A percentile compares a stretch with the other conserved stretches of the same genome.
Conservation (phyloP, 345 rosid genomes). For the Salix viminalis region DNA sequence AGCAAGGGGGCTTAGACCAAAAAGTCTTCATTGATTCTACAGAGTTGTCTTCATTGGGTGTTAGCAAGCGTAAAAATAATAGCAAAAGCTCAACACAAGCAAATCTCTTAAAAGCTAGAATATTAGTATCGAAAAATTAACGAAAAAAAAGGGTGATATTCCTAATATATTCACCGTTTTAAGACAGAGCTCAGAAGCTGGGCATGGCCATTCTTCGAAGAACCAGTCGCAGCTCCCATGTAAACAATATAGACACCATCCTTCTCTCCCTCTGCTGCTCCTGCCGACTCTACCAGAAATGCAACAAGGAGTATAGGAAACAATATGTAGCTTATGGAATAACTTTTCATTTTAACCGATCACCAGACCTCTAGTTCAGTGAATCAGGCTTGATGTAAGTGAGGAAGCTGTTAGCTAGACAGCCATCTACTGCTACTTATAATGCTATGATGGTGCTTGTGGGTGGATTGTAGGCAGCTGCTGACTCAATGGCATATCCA, state of each 20-base stretch:
- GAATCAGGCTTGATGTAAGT: neutral
- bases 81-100: neutral
- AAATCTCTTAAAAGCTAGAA: neutral
- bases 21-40: too few species aligned
- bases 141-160: neutral
- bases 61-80: too few species aligned
- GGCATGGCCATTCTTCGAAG: constrained; percentile 30
- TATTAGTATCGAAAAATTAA: too few species aligned
- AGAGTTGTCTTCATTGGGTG: too few species aligned
- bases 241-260: constrained; percentile 64
- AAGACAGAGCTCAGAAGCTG: constrained; percentile 50
- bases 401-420: neutral
- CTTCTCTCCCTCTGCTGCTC: constrained; percentile 16
- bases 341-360: constrained; percentile 34
- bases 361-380: neutral
- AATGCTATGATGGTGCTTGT: neutral
- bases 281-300: constrained; percentile 3
- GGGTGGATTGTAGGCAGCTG: neutral
- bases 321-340: constrained; percentile 4
- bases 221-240: constrained; percentile 63
- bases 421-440: neutral
- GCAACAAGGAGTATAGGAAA: constrained; percentile 17
- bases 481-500: neutral
- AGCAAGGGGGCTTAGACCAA: too few species aligned
- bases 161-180: constrained; percentile 32